Evolutionary conservation across 2,329 filamentous ascomycete genomes (phyloP), one percentile per base, ranked within the genome.

Genomic region (Epichloe gansuensis): DNA sequence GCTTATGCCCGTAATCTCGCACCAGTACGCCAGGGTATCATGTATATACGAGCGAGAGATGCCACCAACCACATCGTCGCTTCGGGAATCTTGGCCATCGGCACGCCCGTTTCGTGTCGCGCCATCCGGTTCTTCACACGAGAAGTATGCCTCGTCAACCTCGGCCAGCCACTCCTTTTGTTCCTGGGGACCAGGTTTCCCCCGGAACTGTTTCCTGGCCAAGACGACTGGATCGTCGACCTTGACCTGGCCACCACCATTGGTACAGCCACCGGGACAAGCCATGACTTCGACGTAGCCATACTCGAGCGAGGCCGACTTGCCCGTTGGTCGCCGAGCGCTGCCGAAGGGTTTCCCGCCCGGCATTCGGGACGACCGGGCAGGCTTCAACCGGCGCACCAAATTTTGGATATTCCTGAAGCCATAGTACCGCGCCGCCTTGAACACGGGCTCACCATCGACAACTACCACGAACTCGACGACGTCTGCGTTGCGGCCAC

Each of bases 231-330:
- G 81, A 65, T 97, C 93, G 51, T 89, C 87, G 28, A 88, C 81
- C 64, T 95, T 95, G 65, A 98, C 84, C 72, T 98, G 93, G 1
- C 93, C 93, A 39, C 93, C 93, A 2, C 93, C 93, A 62, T 98
- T 98, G 52, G 93, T 98, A 71, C 93, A 98, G 3, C 93, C 93
- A n/a, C 93, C 93, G 0, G 93, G 93, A 67, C 93, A 98, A 13
- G 93, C 93, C 93, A 98, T 98, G 54, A 98, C 93, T 70, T 98
- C 93, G 31, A 97, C 87, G 68, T 95, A 97, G n/a, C 86, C 79
- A 66, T 91, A 91, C 38, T 95, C 88, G 6, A 79, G 69, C 17
- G 67, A 63, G 17, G 68, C 65, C 17, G 72, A 61, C 60, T 78
- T 78, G 6, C 71, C 78, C 15, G 67, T 72, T 5, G 73, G 74